Conservation (phyloP, 1,139 yeast species). For the Pichia sp. region DNA sequence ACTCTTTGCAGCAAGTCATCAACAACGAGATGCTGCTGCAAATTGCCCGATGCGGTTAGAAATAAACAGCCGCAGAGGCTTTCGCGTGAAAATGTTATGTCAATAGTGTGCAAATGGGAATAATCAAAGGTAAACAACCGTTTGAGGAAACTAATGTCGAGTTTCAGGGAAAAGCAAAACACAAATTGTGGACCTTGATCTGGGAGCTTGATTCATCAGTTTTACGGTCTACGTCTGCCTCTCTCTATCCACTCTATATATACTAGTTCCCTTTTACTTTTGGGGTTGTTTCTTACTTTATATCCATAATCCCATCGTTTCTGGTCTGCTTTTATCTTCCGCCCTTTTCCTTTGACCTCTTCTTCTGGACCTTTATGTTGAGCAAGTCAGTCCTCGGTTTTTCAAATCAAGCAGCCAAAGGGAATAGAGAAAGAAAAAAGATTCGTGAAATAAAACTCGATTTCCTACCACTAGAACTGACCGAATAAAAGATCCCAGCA, state of each 20-base stretch:
- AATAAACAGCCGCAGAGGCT: slow-evolving; percentile 3
- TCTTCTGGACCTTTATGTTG: neutral
- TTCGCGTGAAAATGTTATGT: slow-evolving; percentile 1
- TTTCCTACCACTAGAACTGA: neutral
- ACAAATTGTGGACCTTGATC: neutral
- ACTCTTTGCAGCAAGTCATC: neutral
- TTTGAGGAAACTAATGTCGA: slow-evolving; percentile 2
- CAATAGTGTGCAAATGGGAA: neutral
- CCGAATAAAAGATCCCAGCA: neutral
- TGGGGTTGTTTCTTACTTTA: neutral
- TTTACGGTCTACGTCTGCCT: neutral
- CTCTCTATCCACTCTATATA: neutral
- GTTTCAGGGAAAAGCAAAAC: slow-evolving; percentile 14
- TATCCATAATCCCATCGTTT: neutral
- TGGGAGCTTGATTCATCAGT: slow-evolving; percentile 2
- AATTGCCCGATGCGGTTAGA: slow-evolving; percentile 7
- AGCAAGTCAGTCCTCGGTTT: neutral
- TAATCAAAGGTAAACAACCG: slow-evolving; percentile 11
- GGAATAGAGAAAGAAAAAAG: neutral
- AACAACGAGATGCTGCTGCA: neutral
- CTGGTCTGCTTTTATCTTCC: neutral
- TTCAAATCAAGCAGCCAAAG: neutral
- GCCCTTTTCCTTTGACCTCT: neutral
- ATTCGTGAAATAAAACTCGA: neutral
- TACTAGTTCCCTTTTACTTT: neutral